A percentile compares a stretch with the other conserved stretches of the same genome.
Evolutionary conservation across 164 flowering plant genomes (phyloP).

Genomic region (Liquidambar formosana): DNA sequence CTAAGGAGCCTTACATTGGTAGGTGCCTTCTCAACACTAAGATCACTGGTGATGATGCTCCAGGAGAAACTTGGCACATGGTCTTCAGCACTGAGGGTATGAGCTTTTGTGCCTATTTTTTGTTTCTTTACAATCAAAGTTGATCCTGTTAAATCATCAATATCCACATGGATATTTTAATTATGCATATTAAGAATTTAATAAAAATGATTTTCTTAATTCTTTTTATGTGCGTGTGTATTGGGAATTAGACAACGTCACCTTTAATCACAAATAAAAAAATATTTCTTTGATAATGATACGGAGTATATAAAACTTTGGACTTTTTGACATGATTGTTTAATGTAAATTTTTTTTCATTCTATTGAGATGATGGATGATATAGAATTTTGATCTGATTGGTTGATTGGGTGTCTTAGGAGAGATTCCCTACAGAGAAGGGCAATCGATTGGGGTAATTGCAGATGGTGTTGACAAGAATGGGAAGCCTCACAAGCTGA

Average conservation of each 20-base stretch:
- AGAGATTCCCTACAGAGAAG: conserved; percentile 93
- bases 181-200: not conserved
- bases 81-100: conserved; percentile 96
- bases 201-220: not conserved
- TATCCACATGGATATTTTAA: too few relatives aligned
- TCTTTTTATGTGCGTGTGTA: too few relatives aligned
- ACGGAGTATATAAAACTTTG: not conserved
- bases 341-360: not conserved
- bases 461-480: conserved; percentile 90
- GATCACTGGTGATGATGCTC: conserved; percentile 98
- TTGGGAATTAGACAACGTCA: too few relatives aligned
- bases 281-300: too few relatives aligned
- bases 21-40: conserved; percentile 87
- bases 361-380: conserved; percentile 7
- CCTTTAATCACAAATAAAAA: too few relatives aligned
- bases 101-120: not conserved
- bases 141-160: too few relatives aligned
- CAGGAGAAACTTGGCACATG: conserved; percentile 99
- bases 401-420: conserved; percentile 42
- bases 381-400: not conserved
- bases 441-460: conserved; percentile 92
- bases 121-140: not conserved
- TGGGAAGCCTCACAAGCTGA: conserved; percentile 94
- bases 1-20: conserved; percentile 82
- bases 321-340: not conserved